Evolutionary conservation across 768 basidiomycete species (phyloP), one percentile per base, ranked within the genome.

Genomic region (Auricularia sp.): DNA sequence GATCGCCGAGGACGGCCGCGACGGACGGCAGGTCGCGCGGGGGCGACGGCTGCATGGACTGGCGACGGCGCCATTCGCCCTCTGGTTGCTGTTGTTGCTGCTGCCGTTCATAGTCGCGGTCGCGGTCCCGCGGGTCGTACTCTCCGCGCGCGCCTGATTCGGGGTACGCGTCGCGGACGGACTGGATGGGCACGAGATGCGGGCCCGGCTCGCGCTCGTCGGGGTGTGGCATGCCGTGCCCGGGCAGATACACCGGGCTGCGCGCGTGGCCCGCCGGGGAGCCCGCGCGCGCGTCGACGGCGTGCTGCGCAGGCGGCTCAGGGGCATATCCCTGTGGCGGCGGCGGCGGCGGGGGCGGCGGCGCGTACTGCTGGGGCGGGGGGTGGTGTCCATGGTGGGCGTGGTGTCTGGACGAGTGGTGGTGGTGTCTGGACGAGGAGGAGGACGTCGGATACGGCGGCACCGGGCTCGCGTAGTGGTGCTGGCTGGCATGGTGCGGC

Each of bases 381-480:
- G 45, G n/a, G 36, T 45, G n/a, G 39, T 42, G 10, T n/a, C 47
- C 34, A 13, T 54, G 21, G 34, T 36, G 36, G 34, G 54, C 51
- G 56, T 54, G 34, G 35, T 45, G 34, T 33, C 34, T 14, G 29
- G 54, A 24, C 21, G 34, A 4, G 51, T 45, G 39, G 16, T 37
- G 39, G 35, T 56, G 39, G n/a, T 51, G n/a, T 33, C 16, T 2
- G 35, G 29, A 58, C 64, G 68, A 56, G 24, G 62, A 51, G 64
- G 69, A 36, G 64, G 71, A 51, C 4, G 64, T 61, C 62, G 67
- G 69, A 59, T 61, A 34, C 16, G 68, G 61, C 47, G 42, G 62
- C 21, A 71, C 63, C 29, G 68, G 58, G 59, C 29, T 29, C 29
- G 29, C 29, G 29, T 29, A 29, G 29, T 29, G 29, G 29, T 29